Base-by-base conservation (phyloP, 2,329 filamentous ascomycete genomes). In the Trichoderma cornu-damae region DNA sequence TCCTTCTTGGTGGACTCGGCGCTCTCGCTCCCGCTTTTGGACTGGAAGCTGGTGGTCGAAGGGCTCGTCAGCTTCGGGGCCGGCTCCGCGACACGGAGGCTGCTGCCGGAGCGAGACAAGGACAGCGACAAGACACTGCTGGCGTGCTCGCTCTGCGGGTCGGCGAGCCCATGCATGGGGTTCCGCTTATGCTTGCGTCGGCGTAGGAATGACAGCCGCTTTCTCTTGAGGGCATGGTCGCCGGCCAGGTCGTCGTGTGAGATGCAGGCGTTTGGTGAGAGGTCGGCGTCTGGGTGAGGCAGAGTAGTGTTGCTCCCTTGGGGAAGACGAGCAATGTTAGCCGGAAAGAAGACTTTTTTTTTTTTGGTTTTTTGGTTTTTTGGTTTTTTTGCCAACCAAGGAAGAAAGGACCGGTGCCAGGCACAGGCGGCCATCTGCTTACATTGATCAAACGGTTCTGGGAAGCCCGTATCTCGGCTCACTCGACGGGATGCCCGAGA, bases 281-380 rank as follows among this genome's bases (percentile, higher is more conserved):
- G 74, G 62, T 84, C 77, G 58, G 84, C 84, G 16, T 84, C 82
- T 20, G 84, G 84, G 60, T 86, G 83, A 18, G 80, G 81, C 14
- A 82, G 73, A 2, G 82, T 84, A 12, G 84, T 87, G 63, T 84
- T 86, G 60, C 78, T 75, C 44, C 69, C 78, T 79, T 59, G 14
- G 6, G 16, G 28, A 16, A 12, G 22, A 18, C n/a, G 9, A 49
- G 16, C 12, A 42, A 38, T 11, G 20, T 50, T 12, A 50, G 22
- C 28, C n/a, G n/a, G n/a, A n/a, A 37, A 22, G 30, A 44, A 12
- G 12, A 7, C 11, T 20, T 16, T n/a, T n/a, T n/a, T n/a, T n/a
- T n/a, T n/a, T n/a, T n/a, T n/a, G n/a, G n/a, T n/a, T n/a, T n/a
- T n/a, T n/a, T n/a, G n/a, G n/a, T n/a, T n/a, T n/a, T n/a, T n/a